Evolutionary conservation across 495 filamentous ascomycete genomes (phyloP).

Genomic region (Aspergillus cristatus): DNA sequence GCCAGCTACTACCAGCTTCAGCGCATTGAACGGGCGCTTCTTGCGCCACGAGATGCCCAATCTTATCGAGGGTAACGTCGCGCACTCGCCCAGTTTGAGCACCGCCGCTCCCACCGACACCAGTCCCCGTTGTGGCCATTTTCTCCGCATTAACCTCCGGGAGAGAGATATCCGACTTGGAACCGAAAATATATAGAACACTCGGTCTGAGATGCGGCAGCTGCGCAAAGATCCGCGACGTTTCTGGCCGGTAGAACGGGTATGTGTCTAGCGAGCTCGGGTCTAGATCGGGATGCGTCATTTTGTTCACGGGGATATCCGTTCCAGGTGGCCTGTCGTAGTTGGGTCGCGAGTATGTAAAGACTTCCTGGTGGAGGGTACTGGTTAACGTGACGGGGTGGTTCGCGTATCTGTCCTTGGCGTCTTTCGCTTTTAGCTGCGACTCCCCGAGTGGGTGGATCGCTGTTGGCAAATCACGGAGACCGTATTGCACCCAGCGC

Average conservation of each 20-base stretch:
- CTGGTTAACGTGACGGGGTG: conserved; percentile 51
- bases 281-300: conserved; percentile 41
- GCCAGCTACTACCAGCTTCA: conserved; percentile 50
- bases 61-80: conserved; percentile 52
- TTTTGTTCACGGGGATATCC: conserved; percentile 28
- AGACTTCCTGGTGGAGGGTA: conserved; percentile 53
- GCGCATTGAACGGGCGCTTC: conserved; percentile 62
- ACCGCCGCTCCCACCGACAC: conserved; percentile 42
- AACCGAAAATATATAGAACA: conserved; percentile 77
- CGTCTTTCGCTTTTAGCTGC: conserved; percentile 16
- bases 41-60: conserved; percentile 80
- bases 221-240: conserved; percentile 47
- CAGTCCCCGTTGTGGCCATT: conserved; percentile 34
- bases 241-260: conserved; percentile 73
- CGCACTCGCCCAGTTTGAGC: conserved; percentile 56
- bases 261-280: conserved; percentile 26
- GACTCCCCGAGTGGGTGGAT: conserved; percentile 45
- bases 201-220: conserved; percentile 65
- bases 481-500: conserved; percentile 53
- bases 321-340: conserved; percentile 30
- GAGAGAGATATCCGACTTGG: conserved; percentile 49
- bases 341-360: conserved; percentile 49
- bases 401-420: no score
- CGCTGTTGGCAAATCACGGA: conserved; percentile 53
- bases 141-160: conserved; percentile 40